A percentile compares a stretch with the other conserved stretches of the same genome.
Evolutionary conservation across 306 rosid genomes (phyloP).

Genomic region (Macrotyloma uniflorum): DNA sequence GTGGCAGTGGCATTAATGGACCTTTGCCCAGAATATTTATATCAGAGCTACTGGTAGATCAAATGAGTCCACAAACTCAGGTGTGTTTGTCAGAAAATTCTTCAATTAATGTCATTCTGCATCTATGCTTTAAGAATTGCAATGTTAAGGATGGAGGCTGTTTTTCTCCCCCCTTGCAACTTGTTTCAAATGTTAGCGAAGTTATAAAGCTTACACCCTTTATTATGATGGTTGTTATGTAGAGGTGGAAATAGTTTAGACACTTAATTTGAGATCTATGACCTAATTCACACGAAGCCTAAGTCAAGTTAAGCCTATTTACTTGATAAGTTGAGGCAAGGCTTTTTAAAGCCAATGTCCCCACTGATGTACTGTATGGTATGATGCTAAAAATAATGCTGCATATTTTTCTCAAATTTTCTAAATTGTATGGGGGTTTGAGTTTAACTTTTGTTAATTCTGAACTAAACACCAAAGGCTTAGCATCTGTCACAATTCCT

Average conservation of each 20-base stretch:
- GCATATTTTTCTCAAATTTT: background rate
- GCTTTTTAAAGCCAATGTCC: too few species aligned
- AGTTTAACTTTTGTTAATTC: slow-evolving; percentile 8
- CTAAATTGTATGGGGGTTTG: background rate
- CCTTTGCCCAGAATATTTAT: slow-evolving; percentile 91
- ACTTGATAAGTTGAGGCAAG: background rate
- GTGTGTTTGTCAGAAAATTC: slow-evolving; percentile 40
- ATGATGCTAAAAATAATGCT: background rate
- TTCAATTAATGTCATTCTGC: slow-evolving; percentile 19
- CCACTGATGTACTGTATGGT: background rate
- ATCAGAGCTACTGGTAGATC: slow-evolving; percentile 93
- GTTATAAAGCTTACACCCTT: background rate
- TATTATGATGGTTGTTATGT: background rate
- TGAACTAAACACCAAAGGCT: background rate
- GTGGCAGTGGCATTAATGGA: slow-evolving; percentile 64
- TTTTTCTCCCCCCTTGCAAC: background rate
- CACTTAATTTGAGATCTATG: background rate
- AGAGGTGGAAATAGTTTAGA: background rate
- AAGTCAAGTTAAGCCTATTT: background rate
- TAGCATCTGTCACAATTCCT: background rate
- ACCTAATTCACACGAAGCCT: background rate
- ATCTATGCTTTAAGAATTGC: slow-evolving; percentile 6
- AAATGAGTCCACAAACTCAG: slow-evolving; percentile 82
- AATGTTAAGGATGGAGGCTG: background rate
- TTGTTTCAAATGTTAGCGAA: slow-evolving; percentile 12